Conservation (phyloP, 306 rosid genomes). For the Neltuma alba region DNA sequence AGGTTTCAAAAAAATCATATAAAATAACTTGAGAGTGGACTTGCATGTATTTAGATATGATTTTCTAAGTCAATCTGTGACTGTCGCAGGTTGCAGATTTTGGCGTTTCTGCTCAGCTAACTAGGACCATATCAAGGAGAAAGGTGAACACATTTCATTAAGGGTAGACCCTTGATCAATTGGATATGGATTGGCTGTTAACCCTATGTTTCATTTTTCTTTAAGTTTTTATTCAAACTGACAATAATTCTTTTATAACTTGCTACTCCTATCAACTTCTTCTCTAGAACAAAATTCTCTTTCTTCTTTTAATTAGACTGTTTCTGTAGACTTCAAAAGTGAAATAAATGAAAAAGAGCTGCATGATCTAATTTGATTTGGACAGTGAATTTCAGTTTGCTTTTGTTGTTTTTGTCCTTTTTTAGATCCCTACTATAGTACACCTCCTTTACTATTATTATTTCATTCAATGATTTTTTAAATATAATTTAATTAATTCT, state of each 20-base stretch:
- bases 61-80: background rate
- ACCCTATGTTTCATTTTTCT: background rate
- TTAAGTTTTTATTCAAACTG: background rate
- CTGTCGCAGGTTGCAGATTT: constrained; percentile 26
- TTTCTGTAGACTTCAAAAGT: background rate
- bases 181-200: background rate
- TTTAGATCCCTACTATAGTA: background rate
- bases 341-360: constrained; percentile 3
- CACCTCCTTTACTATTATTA: background rate
- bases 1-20: background rate
- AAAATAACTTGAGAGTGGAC: constrained; percentile 4
- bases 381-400: background rate
- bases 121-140: constrained; percentile 28
- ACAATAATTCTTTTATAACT: background rate
- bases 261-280: background rate
- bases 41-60: background rate
- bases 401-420: background rate
- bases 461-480: background rate
- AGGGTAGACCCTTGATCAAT: constrained; percentile 22
- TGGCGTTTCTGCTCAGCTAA: constrained; percentile 24
- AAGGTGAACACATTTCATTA: constrained; percentile 19
- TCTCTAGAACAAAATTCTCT: background rate
- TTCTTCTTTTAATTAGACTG: constrained; percentile 4
- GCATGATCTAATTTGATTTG: background rate
- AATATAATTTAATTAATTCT: background rate